These are phyloP conservation scores for Penicillium psychrofluorescens DNA, from an alignment of 495 filamentous ascomycete species.

Conservation along the genomic window DNA sequence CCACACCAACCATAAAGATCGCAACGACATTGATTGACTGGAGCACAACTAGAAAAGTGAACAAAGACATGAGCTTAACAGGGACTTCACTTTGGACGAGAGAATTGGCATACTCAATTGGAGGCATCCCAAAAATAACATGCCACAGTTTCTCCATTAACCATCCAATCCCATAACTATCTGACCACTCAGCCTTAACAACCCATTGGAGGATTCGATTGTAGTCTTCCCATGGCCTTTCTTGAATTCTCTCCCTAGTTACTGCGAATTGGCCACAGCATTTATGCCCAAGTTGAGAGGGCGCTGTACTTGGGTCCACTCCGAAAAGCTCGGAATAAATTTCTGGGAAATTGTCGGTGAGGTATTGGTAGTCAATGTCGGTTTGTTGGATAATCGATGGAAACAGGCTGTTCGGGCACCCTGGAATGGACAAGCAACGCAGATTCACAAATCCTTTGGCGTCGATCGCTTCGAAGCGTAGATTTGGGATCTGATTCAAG, in stretches of 20 bases:
- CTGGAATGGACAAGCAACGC: constrained; percentile 8
- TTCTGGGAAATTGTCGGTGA: constrained; percentile 8
- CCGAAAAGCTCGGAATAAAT: constrained; percentile 7
- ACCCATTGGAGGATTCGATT: constrained; percentile 20
- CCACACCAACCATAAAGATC: constrained; percentile 15
- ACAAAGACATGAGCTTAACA: background rate
- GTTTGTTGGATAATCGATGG: constrained; percentile 1
- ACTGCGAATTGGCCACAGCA: constrained; percentile 32
- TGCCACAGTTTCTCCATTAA: constrained; percentile 18
- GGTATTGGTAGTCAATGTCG: constrained; percentile 10
- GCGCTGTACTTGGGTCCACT: constrained; percentile 4
- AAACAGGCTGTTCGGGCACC: constrained; percentile 8
- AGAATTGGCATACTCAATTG: constrained; percentile 6
- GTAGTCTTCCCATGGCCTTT: constrained; percentile 19
- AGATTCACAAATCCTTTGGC: constrained; percentile 11
- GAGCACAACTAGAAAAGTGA: constrained; percentile 1
- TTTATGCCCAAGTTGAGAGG: constrained; percentile 18
- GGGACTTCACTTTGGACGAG: background rate
- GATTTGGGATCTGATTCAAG: constrained; percentile 3
- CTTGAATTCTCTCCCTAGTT: constrained; percentile 15
- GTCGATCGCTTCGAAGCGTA: constrained; percentile 9
- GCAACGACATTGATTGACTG: constrained; percentile 9
- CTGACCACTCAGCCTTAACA: constrained; percentile 11
- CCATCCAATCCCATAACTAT: constrained; percentile 19
- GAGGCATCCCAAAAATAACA: constrained; percentile 14